Conservation (phyloP, 108 stramenopile genomes). For the Parietichytrium sp. region DNA sequence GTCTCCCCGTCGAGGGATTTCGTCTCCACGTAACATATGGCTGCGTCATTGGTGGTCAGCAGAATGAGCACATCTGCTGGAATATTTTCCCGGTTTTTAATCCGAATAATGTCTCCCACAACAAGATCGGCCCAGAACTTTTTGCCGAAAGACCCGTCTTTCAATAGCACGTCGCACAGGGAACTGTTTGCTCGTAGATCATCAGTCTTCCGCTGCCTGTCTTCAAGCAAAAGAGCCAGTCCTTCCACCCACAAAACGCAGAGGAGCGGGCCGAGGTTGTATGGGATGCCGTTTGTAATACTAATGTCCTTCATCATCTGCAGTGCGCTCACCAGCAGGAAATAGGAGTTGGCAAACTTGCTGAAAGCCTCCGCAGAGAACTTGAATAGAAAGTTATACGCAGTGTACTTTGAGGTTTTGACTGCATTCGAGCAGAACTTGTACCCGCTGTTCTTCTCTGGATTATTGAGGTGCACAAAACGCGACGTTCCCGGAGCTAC, state of each 20-base stretch:
- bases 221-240: conserved; percentile 42
- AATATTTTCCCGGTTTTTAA: conserved; percentile 83
- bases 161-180: not conserved
- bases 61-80: conserved; percentile 92
- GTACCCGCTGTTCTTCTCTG: no score
- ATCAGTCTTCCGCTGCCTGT: conserved; percentile 36
- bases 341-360: conserved; percentile 47
- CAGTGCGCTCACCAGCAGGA: conserved; percentile 43
- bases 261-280: conserved; percentile 38
- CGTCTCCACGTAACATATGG: conserved; percentile 84
- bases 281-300: conserved; percentile 48
- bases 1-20: conserved; percentile 95
- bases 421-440: conserved; percentile 39
- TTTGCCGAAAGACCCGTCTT: conserved; percentile 58
- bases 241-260: conserved; percentile 44
- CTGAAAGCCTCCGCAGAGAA: conserved; percentile 9
- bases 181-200: conserved; percentile 3
- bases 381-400: conserved; percentile 41
- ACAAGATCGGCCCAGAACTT: conserved; percentile 63
- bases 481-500: no score
- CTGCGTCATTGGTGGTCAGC: conserved; percentile 75
- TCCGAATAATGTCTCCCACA: conserved; percentile 80
- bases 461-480: no score
- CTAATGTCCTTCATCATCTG: conserved; percentile 39
- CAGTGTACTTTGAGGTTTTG: conserved; percentile 37